These are phyloP conservation scores for Fusarium camptoceras DNA, from an alignment of 2,329 filamentous ascomycete genomes.

Conservation along the genomic window DNA sequence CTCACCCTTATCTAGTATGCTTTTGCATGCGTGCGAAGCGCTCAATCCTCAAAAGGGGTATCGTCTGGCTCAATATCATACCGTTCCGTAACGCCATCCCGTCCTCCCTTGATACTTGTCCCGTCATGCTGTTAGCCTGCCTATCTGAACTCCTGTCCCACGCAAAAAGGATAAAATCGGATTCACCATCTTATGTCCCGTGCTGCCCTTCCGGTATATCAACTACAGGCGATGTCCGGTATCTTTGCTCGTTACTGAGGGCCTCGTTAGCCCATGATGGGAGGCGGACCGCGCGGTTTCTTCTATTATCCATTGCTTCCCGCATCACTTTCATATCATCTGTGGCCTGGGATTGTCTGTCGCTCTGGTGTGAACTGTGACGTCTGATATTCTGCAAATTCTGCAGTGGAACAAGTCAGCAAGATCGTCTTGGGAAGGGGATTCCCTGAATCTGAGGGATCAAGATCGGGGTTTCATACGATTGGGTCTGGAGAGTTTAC, in stretches of 20 bases:
- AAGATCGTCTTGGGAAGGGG: conserved; percentile 1
- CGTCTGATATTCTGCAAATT: conserved; percentile 50
- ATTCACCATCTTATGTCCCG: neutral
- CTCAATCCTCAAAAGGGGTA: conserved; percentile 36
- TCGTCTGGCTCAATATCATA: conserved; percentile 32
- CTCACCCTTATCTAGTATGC: neutral
- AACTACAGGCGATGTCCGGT: conserved; percentile 22
- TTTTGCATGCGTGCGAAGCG: neutral
- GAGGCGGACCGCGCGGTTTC: conserved; percentile 41
- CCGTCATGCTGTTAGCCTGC: neutral
- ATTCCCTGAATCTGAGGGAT: neutral
- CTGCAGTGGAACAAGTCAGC: conserved; percentile 42
- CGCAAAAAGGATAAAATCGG: neutral
- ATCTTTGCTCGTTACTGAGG: conserved; percentile 32
- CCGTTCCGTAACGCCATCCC: conserved; percentile 34
- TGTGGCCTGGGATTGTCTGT: conserved; percentile 26
- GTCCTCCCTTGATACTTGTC: neutral
- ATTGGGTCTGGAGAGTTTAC: conserved; percentile 46
- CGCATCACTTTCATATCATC: conserved; percentile 52
- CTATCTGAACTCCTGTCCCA: conserved; percentile 11
- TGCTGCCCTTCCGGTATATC: conserved; percentile 16
- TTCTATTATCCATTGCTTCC: conserved; percentile 49
- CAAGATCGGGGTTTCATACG: conserved; percentile 45
- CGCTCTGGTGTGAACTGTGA: conserved; percentile 21
- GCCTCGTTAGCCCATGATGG: conserved; percentile 52